phyloP scores from a whole-genome alignment of 805 yeast genomes.

The Kazachstania martiniae region DNA sequence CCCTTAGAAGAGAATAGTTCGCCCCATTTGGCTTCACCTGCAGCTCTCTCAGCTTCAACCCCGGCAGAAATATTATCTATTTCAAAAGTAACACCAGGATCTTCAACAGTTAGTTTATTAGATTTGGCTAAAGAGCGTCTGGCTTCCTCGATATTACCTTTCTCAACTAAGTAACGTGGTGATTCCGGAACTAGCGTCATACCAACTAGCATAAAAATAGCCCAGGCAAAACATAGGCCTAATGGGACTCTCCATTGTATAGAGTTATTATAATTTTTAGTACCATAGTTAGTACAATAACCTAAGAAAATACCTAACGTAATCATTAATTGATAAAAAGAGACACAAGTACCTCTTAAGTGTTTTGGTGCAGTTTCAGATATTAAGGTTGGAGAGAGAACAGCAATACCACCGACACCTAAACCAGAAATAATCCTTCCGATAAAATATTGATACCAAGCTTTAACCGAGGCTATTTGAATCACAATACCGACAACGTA shows the following conservation, averaged over 20 bases:
- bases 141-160: constrained; percentile 44
- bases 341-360: constrained; percentile 58
- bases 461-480: constrained; percentile 42
- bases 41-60: constrained; percentile 45
- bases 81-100: constrained; percentile 41
- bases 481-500: constrained; percentile 53
- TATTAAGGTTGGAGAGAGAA: constrained; percentile 62
- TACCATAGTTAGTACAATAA: constrained; percentile 58
- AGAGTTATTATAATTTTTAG: constrained; percentile 14
- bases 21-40: constrained; percentile 55
- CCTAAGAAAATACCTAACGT: constrained; percentile 67
- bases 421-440: constrained; percentile 63
- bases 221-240: constrained; percentile 37
- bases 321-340: constrained; percentile 58
- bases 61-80: constrained; percentile 44
- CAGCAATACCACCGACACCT: constrained; percentile 69
- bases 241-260: constrained; percentile 60
- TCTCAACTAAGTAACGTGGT: constrained; percentile 49
- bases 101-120: constrained; percentile 38
- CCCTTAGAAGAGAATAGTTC: constrained; percentile 60
- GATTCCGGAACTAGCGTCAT: constrained; percentile 56
- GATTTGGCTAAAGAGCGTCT: constrained; percentile 40
- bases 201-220: constrained; percentile 32
- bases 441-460: constrained; percentile 61
- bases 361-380: constrained; percentile 61